Conservation (phyloP, 2,329 filamentous ascomycete genomes). For the Cladophialophora chaetospira region DNA sequence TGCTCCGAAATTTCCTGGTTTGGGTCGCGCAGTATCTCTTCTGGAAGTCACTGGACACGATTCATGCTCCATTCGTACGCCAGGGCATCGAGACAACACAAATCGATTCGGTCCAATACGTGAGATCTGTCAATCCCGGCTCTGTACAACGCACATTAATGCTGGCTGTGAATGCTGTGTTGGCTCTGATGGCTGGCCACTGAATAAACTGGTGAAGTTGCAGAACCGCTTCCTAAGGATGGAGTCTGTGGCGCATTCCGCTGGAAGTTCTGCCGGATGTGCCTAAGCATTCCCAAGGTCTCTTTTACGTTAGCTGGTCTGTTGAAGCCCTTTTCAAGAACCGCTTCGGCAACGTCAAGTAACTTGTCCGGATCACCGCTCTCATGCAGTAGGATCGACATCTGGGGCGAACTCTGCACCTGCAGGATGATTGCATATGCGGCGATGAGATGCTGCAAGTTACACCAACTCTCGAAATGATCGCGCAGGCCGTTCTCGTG, state of each 20-base stretch:
- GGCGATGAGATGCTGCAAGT: slow-evolving; percentile 11
- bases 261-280: slow-evolving; percentile 11
- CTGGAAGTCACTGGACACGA: no score
- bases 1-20: no score
- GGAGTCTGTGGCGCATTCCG: slow-evolving; percentile 1
- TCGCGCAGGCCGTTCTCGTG: neutral
- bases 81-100: no score
- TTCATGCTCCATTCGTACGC: no score
- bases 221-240: neutral
- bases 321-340: slow-evolving; percentile 8
- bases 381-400: slow-evolving; percentile 11
- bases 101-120: no score
- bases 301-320: slow-evolving; percentile 8
- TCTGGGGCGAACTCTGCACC: slow-evolving; percentile 10
- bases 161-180: neutral
- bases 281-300: slow-evolving; percentile 4
- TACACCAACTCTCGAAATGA: slow-evolving; percentile 16
- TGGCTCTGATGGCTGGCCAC: slow-evolving; percentile 1
- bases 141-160: neutral
- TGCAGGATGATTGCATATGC: slow-evolving; percentile 15
- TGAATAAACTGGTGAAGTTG: slow-evolving; percentile 10
- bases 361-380: slow-evolving; percentile 6
- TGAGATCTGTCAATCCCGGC: neutral
- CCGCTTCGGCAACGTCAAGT: slow-evolving; percentile 7
- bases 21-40: no score